Percentiles rank a stretch among this genome's conserved stretches.
Evolutionary conservation across 805 yeast species (phyloP).

Genomic region (Lipomyces yamadae): DNA sequence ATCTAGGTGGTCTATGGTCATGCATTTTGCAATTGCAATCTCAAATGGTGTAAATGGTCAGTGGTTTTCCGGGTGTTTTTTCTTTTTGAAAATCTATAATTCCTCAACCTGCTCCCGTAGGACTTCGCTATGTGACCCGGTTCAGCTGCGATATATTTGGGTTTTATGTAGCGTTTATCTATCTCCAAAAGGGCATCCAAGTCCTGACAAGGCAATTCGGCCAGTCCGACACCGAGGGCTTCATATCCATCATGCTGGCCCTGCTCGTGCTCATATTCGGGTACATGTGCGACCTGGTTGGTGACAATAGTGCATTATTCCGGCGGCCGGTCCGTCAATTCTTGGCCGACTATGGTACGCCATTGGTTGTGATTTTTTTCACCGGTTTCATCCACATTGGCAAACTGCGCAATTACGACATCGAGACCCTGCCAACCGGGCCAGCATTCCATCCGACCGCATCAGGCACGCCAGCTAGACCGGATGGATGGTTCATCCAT

Average conservation of each 20-base stretch:
- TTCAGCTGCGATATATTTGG: constrained; percentile 75
- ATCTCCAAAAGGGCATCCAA: constrained; percentile 88
- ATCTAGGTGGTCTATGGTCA: constrained; percentile 76
- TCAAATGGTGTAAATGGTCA: constrained; percentile 69
- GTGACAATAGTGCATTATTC: constrained; percentile 66
- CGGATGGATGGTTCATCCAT: constrained; percentile 75
- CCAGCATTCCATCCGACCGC: constrained; percentile 77
- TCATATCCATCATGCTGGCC: constrained; percentile 74
- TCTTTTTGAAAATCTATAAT: not conserved
- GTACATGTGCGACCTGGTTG: constrained; percentile 60
- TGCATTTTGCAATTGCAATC: constrained; percentile 75
- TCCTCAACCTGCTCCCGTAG: not conserved
- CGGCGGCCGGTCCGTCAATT: constrained; percentile 65
- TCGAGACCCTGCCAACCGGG: constrained; percentile 71
- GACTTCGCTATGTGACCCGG: constrained; percentile 27
- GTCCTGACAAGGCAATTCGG: constrained; percentile 73
- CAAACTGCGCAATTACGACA: constrained; percentile 57
- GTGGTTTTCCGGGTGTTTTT: constrained; percentile 15
- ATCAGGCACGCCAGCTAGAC: constrained; percentile 50
- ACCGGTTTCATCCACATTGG: constrained; percentile 93
- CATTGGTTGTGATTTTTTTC: constrained; percentile 82
- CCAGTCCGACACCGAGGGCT: constrained; percentile 48
- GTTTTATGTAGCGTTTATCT: constrained; percentile 82
- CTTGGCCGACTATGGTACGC: constrained; percentile 85
- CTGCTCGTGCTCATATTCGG: constrained; percentile 81